phyloP scores from a whole-genome alignment of 2,329 filamentous ascomycete genomes.

The Xylariaceae sp. region DNA sequence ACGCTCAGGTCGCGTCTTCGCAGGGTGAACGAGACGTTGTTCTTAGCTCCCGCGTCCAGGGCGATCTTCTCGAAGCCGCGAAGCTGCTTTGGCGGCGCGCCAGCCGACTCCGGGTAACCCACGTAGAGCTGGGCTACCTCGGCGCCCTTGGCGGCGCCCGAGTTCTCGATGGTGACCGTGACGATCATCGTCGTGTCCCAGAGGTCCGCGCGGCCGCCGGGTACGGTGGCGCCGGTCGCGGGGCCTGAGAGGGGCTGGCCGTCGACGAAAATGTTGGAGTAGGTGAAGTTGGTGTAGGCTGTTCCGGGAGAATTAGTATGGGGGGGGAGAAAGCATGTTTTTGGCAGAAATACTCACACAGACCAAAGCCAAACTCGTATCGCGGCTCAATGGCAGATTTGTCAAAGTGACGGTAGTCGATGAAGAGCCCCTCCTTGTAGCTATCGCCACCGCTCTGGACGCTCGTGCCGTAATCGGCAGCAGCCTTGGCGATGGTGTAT shows the following conservation, averaged over 20 bases:
- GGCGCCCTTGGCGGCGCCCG: slow-evolving; percentile 55
- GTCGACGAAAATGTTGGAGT: slow-evolving; percentile 43
- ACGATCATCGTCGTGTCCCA: slow-evolving; percentile 44
- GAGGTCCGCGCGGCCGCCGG: slow-evolving; percentile 43
- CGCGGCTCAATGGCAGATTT: slow-evolving; percentile 51
- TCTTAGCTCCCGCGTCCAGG: slow-evolving; percentile 42
- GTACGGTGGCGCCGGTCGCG: slow-evolving; percentile 33
- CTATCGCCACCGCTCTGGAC: slow-evolving; percentile 40
- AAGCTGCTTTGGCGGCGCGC: slow-evolving; percentile 45
- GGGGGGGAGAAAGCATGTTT: no score
- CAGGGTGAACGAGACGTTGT: slow-evolving; percentile 47
- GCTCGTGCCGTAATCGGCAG: slow-evolving; percentile 40
- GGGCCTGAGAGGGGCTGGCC: slow-evolving; percentile 34
- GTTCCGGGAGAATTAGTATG: no score
- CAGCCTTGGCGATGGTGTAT: slow-evolving; percentile 47
- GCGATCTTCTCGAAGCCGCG: slow-evolving; percentile 59
- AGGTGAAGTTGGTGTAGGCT: slow-evolving; percentile 67
- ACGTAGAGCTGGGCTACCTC: slow-evolving; percentile 63
- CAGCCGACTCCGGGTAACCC: slow-evolving; percentile 35
- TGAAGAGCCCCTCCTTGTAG: slow-evolving; percentile 55
- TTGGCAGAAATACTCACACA: slow-evolving; percentile 36
- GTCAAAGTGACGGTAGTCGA: slow-evolving; percentile 64
- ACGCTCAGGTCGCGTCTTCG: slow-evolving; percentile 59
- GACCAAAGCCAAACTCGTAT: slow-evolving; percentile 61
- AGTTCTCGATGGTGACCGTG: slow-evolving; percentile 61